These are phyloP conservation scores for Pseudopithomyces maydicus DNA, from an alignment of 2,329 filamentous ascomycete genomes.

Conservation along the genomic window DNA sequence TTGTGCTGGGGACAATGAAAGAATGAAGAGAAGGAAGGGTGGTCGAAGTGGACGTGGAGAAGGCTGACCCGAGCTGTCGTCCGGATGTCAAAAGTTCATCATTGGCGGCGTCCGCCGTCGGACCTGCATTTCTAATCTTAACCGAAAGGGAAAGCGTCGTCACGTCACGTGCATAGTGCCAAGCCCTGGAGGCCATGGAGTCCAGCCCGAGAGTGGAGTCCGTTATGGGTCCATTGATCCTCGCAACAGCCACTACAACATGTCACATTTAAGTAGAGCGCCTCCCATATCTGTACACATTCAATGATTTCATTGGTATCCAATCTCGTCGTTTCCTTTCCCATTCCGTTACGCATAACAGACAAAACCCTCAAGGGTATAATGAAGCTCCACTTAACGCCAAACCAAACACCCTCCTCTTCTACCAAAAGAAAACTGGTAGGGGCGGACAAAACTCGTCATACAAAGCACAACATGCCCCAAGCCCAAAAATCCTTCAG, in stretches of 20 bases:
- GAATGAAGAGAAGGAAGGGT: conserved; percentile 21
- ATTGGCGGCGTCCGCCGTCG: neutral
- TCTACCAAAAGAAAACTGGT: neutral
- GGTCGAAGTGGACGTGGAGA: conserved; percentile 19
- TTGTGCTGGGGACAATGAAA: conserved; percentile 38
- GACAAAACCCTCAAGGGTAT: conserved; percentile 31
- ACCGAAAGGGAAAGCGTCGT: neutral
- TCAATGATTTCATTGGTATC: neutral
- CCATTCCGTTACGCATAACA: neutral
- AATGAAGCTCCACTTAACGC: conserved; percentile 19
- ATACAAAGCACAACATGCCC: conserved; percentile 20
- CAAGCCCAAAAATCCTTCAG: conserved; percentile 9
- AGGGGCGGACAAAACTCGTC: neutral
- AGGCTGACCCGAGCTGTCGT: neutral
- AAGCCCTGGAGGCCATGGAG: neutral
- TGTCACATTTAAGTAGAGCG: no score
- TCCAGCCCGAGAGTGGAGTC: neutral
- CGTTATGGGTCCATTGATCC: no score
- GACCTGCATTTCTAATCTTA: conserved; percentile 13
- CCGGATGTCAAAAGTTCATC: conserved; percentile 7
- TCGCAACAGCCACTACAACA: no score
- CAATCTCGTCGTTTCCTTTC: neutral
- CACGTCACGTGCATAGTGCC: neutral
- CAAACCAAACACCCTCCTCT: conserved; percentile 15
- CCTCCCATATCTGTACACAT: neutral